Base-by-base conservation (phyloP, 2,329 filamentous ascomycete species). In the Trichoderma sp. region DNA sequence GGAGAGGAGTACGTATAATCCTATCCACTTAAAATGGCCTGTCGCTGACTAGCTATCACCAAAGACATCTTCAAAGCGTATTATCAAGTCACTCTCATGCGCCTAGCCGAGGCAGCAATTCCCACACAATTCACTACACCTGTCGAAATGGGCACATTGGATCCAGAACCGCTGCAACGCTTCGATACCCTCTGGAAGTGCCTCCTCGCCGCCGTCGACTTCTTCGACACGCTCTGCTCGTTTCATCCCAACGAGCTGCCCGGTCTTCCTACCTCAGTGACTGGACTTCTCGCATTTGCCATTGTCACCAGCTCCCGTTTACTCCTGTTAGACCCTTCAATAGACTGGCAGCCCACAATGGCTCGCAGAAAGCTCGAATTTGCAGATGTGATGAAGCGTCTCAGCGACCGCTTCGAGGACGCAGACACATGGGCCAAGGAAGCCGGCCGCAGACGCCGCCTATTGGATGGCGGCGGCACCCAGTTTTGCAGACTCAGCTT, bases 71-170 rank as follows among this genome's bases (percentile, higher is more conserved):
- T 84, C 34, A 78, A 77, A 73, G 74, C 78, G 2, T 79, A 81
- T 61, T 82, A 83, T 55, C 72, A 79, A 65, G 74, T 76, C 39
- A 70, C 80, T 1, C 55, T 81, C 6, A 75, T 81, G 17, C 80
- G 81, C 0, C 77, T 84, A 2, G 83, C 82, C 71, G 82, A 84
- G 61, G 81, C 82, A 0, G 77, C 77, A 23, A 77, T 83, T 4
- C 75, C 74, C 58, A 78, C 80, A 72, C 77, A 76, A 4, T 68
- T 77, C 1, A 66, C 75, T 0, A 47, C 63, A 5, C 32, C 75
- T 0, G 53, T 74, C 12, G 72, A 76, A 7, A n/a, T 36, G 12
- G 43, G 57, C 17, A 36, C 58, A 17, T 34, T 68, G 6, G 50
- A 30, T 11, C 66, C 73, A 1, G 74, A 76, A 23, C 76, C 77